Percentiles rank a stretch among this genome's conserved stretches.
Evolutionary conservation across 1,284 basidiomycete genomes (phyloP).

Genomic region (Puccinia polysora): DNA sequence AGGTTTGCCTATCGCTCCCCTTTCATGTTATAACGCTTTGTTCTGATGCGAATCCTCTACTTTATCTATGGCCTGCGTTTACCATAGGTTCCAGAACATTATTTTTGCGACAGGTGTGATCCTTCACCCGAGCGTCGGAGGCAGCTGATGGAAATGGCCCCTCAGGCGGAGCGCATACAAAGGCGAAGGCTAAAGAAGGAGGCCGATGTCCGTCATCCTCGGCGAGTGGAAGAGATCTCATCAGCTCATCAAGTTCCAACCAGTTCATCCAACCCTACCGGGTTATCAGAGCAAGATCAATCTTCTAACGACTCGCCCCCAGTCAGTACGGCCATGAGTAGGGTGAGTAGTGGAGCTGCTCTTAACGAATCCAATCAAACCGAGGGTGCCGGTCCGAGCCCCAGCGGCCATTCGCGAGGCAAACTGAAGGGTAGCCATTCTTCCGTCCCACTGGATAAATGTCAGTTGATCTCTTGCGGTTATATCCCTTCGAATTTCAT

Average conservation of each 20-base stretch:
- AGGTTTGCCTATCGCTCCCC: constrained; percentile 50
- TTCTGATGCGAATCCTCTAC: not conserved
- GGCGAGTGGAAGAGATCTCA: not conserved
- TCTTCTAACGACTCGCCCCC: constrained; percentile 10
- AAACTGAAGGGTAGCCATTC: constrained; percentile 8
- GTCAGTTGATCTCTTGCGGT: not conserved
- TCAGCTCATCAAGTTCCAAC: not conserved
- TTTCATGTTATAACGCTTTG: constrained; percentile 7
- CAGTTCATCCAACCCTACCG: not conserved
- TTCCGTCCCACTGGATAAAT: not conserved
- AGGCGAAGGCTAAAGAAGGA: constrained; percentile 35
- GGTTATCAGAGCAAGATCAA: not conserved
- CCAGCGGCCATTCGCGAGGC: not conserved
- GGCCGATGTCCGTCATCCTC: constrained; percentile 21
- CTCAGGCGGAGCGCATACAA: constrained; percentile 37
- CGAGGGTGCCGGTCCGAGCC: constrained; percentile 14
- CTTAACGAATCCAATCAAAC: not conserved
- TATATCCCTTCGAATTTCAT: not conserved
- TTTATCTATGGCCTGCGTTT: not conserved
- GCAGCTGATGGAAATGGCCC: constrained; percentile 23
- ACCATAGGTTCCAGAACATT: constrained; percentile 64
- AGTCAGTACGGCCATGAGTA: constrained; percentile 32
- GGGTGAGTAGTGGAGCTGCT: constrained; percentile 21
- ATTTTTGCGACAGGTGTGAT: constrained; percentile 55
- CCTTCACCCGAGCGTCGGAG: constrained; percentile 43